Evolutionary conservation across 2,329 filamentous ascomycete species (phyloP).

Genomic region (Ophiostoma perfectum): DNA sequence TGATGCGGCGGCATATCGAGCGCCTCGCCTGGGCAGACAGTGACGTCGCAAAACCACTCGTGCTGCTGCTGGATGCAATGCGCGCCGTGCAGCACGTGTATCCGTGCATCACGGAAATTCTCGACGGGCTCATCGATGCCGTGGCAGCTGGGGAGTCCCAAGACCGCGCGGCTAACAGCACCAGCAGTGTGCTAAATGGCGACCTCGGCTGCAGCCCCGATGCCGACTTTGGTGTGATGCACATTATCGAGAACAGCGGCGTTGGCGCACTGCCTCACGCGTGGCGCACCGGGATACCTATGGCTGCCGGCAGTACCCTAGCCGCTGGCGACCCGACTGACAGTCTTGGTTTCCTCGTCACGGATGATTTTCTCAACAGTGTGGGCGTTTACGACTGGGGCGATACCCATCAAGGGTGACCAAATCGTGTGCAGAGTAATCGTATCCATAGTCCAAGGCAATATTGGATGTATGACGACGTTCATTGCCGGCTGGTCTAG

Average conservation of each 20-base stretch:
- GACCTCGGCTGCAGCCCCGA: background rate
- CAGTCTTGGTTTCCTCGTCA: background rate
- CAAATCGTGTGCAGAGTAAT: background rate
- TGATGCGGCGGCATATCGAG: constrained; percentile 44
- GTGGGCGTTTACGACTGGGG: background rate
- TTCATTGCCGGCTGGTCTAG: no score
- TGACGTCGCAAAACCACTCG: constrained; percentile 42
- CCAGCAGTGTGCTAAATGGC: background rate
- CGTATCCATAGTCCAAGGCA: background rate
- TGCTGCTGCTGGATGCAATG: constrained; percentile 38
- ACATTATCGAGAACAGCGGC: background rate
- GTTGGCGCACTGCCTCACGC: background rate
- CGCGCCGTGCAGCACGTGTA: constrained; percentile 48
- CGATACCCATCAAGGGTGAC: background rate
- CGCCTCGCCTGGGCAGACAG: constrained; percentile 38
- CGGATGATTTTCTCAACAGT: background rate
- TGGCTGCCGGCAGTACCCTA: background rate
- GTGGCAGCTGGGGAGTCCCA: constrained; percentile 23
- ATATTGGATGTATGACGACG: no score
- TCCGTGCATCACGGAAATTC: constrained; percentile 38
- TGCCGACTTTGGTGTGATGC: background rate
- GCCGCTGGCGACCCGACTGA: background rate
- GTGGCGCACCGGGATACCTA: background rate
- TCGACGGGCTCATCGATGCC: constrained; percentile 32
- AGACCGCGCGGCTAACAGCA: background rate